Evolutionary conservation across 176 grass and related monocot genomes (phyloP).

Genomic region (Tuctoria greenei): DNA sequence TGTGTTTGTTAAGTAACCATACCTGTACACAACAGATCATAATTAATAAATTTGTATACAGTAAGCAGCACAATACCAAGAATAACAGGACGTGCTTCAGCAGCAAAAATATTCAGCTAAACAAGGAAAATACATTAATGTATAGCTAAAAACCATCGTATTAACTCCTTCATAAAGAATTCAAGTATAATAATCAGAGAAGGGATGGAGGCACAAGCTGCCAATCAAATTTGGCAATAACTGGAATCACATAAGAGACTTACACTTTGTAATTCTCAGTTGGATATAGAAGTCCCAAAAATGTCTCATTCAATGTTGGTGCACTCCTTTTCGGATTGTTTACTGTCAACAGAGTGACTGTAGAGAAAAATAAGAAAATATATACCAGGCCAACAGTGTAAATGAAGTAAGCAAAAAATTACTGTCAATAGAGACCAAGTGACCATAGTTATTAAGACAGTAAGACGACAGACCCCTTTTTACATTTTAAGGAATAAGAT

Average conservation of each 20-base stretch:
- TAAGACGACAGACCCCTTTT: neutral
- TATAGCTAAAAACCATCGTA: neutral
- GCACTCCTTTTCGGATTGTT: conserved; percentile 94
- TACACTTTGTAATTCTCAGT: conserved; percentile 99
- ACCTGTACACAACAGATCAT: conserved; percentile 50
- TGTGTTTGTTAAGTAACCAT: conserved; percentile 94
- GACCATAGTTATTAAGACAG: neutral
- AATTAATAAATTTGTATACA: neutral
- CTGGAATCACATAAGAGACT: conserved; percentile 32
- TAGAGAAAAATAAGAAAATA: conserved; percentile 18
- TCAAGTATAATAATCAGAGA: neutral
- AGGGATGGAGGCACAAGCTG: neutral
- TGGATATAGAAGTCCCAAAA: conserved; percentile 91
- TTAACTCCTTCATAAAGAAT: neutral
- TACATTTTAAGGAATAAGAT: neutral
- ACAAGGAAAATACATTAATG: neutral
- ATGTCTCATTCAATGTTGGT: conserved; percentile 84
- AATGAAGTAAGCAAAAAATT: conserved; percentile 37
- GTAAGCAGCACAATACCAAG: neutral
- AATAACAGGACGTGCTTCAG: neutral
- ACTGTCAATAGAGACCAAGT: conserved; percentile 45
- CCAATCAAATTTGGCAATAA: neutral
- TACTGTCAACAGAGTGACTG: conserved; percentile 55
- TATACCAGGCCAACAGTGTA: conserved; percentile 27
- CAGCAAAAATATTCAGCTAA: conserved; percentile 14